phyloP scores from a whole-genome alignment of 495 filamentous ascomycete species.

The Staphylotrichum longicolle region DNA sequence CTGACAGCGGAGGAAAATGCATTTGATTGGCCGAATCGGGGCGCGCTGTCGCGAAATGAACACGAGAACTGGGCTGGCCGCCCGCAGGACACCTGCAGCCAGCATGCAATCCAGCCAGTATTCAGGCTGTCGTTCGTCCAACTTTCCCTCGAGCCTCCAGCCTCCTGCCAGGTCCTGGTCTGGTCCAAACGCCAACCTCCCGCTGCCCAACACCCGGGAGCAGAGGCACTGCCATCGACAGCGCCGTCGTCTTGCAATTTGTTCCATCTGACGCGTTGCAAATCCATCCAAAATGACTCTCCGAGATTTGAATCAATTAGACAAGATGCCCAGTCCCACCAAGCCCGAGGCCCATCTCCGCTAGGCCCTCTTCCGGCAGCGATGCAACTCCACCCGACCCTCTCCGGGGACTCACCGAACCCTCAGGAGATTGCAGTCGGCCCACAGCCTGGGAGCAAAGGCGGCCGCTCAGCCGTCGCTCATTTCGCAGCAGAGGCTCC shows the following conservation, averaged over 20 bases:
- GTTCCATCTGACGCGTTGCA: neutral
- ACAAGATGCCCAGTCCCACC: constrained; percentile 43
- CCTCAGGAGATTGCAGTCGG: constrained; percentile 56
- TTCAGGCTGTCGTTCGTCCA: constrained; percentile 10
- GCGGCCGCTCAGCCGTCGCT: constrained; percentile 43
- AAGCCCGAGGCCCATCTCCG: constrained; percentile 28
- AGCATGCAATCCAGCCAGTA: neutral
- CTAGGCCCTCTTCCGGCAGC: constrained; percentile 20
- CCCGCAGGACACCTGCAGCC: constrained; percentile 1
- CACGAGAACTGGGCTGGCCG: constrained; percentile 16
- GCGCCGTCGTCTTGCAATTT: neutral
- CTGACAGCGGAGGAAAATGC: neutral
- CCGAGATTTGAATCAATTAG: constrained; percentile 25
- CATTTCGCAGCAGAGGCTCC: constrained; percentile 53
- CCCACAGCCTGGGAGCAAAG: constrained; percentile 52
- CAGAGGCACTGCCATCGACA: constrained; percentile 6
- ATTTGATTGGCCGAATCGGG: neutral
- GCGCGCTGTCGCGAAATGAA: constrained; percentile 34
- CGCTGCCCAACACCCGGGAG: neutral
- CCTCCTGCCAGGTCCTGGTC: constrained; percentile 4
- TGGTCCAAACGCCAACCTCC: constrained; percentile 3
- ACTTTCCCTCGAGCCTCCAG: constrained; percentile 10
- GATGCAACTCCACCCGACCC: constrained; percentile 35
- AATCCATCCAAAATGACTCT: constrained; percentile 20
- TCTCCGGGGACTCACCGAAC: constrained; percentile 42